A percentile compares a stretch with the other conserved stretches of the same genome.
These are phyloP conservation scores for Penicillium sp. DNA, from an alignment of 2,329 filamentous ascomycete genomes.

Conservation along the genomic window DNA sequence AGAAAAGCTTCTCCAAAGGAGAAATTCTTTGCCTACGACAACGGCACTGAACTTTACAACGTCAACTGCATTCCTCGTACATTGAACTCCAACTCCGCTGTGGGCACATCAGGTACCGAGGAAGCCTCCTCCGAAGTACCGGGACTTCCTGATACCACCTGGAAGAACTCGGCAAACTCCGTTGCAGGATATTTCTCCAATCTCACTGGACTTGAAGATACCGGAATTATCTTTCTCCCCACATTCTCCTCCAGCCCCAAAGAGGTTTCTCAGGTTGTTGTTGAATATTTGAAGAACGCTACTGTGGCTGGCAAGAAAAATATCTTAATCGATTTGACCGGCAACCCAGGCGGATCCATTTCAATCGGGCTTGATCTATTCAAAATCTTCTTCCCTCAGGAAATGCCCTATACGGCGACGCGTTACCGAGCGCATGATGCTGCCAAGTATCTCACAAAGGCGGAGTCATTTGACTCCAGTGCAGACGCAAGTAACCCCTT, in stretches of 20 bases:
- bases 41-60: constrained; percentile 24
- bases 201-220: constrained; percentile 45
- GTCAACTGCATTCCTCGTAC: constrained; percentile 25
- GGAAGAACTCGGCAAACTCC: constrained; percentile 28
- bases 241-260: constrained; percentile 28
- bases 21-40: constrained; percentile 24
- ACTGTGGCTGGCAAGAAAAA: constrained; percentile 57
- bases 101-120: constrained; percentile 15
- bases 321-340: constrained; percentile 66
- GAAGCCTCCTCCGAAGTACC: constrained; percentile 19
- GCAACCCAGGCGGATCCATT: constrained; percentile 63
- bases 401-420: constrained; percentile 49
- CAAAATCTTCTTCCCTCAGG: constrained; percentile 57
- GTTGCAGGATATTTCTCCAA: constrained; percentile 54
- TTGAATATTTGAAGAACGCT: constrained; percentile 32
- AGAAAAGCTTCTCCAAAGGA: constrained; percentile 24
- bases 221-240: constrained; percentile 49
- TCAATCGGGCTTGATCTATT: constrained; percentile 56
- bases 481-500: constrained; percentile 26
- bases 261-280: constrained; percentile 23
- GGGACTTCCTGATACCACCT: constrained; percentile 24
- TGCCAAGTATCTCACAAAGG: constrained; percentile 41
- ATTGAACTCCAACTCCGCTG: constrained; percentile 11
- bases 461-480: constrained; percentile 20
- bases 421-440: constrained; percentile 53